Evolutionary conservation across 2,329 filamentous ascomycete species (phyloP).

Genomic region (Zalaria sp.): DNA sequence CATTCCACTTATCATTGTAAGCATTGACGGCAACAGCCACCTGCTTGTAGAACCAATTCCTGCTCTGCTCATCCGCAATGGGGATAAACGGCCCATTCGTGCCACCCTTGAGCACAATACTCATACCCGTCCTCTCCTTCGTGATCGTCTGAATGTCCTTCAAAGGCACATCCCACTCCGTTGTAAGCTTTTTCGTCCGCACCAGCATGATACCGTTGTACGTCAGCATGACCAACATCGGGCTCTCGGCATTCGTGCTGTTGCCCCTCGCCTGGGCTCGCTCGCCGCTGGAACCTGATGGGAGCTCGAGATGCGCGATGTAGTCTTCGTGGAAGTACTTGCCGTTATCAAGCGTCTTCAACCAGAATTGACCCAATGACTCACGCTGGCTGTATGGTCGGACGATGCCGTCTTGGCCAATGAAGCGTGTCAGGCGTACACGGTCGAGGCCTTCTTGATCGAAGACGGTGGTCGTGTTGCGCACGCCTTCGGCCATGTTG

Average conservation of each 20-base stretch:
- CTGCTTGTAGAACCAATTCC: conserved; percentile 54
- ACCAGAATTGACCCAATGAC: conserved; percentile 93
- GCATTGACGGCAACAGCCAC: conserved; percentile 54
- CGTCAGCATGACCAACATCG: conserved; percentile 55
- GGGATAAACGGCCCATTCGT: conserved; percentile 92
- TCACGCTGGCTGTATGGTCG: conserved; percentile 89
- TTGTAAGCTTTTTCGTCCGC: conserved; percentile 67
- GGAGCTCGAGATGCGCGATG: conserved; percentile 84
- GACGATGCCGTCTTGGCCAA: conserved; percentile 83
- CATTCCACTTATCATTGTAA: conserved; percentile 53
- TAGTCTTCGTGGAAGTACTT: conserved; percentile 97
- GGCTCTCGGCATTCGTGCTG: conserved; percentile 13
- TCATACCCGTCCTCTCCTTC: conserved; percentile 90
- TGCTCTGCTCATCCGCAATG: conserved; percentile 67
- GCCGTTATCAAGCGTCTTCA: conserved; percentile 94
- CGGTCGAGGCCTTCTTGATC: conserved; percentile 89
- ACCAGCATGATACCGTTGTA: conserved; percentile 73
- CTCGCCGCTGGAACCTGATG: conserved; percentile 54
- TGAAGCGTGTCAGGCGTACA: conserved; percentile 83
- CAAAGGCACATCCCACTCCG: conserved; percentile 90
- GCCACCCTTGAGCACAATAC: conserved; percentile 74
- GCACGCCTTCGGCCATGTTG: conserved; percentile 92
- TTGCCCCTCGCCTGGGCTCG: conserved; percentile 5
- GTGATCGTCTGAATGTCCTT: conserved; percentile 95
- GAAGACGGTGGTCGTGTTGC: conserved; percentile 97